Conservation (phyloP, 1,284 basidiomycete species). For the Somion occarium region DNA sequence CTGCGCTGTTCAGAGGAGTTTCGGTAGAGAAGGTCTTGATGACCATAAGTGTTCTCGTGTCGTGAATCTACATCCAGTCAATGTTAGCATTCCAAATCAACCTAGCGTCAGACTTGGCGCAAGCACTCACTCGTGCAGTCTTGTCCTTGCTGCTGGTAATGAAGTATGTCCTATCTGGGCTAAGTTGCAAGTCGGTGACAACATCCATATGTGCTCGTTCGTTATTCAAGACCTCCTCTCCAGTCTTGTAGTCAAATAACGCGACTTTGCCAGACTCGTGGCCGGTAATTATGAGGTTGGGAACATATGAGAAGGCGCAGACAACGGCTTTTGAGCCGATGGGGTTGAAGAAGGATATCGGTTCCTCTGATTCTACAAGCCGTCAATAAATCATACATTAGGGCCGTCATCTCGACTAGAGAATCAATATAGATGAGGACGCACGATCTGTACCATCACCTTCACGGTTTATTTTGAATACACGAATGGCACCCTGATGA, state of each 20-base stretch:
- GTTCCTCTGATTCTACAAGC: slow-evolving; percentile 67
- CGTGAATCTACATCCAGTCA: slow-evolving; percentile 63
- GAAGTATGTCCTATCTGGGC: slow-evolving; percentile 90
- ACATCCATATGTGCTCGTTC: slow-evolving; percentile 82
- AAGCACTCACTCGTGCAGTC: slow-evolving; percentile 72
- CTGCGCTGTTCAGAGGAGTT: slow-evolving; percentile 94
- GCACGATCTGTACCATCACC: slow-evolving; percentile 75
- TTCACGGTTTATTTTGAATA: slow-evolving; percentile 84
- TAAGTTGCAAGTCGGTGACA: slow-evolving; percentile 93
- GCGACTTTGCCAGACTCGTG: slow-evolving; percentile 97
- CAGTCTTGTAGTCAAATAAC: slow-evolving; percentile 83
- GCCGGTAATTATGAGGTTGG: slow-evolving; percentile 82
- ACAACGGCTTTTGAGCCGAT: slow-evolving; percentile 93
- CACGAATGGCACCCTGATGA: slow-evolving; percentile 78
- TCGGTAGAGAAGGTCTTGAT: slow-evolving; percentile 95
- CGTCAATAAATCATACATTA: background rate
- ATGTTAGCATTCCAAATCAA: background rate
- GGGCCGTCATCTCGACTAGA: slow-evolving; percentile 5
- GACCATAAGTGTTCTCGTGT: slow-evolving; percentile 83
- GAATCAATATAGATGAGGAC: no score
- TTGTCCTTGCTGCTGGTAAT: slow-evolving; percentile 98
- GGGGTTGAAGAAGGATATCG: slow-evolving; percentile 80
- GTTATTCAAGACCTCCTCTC: slow-evolving; percentile 78
- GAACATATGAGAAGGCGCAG: slow-evolving; percentile 83
- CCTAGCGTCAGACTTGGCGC: background rate